Evolutionary conservation across 495 filamentous ascomycete genomes (phyloP).

Genomic region (Penicillium canescens): DNA sequence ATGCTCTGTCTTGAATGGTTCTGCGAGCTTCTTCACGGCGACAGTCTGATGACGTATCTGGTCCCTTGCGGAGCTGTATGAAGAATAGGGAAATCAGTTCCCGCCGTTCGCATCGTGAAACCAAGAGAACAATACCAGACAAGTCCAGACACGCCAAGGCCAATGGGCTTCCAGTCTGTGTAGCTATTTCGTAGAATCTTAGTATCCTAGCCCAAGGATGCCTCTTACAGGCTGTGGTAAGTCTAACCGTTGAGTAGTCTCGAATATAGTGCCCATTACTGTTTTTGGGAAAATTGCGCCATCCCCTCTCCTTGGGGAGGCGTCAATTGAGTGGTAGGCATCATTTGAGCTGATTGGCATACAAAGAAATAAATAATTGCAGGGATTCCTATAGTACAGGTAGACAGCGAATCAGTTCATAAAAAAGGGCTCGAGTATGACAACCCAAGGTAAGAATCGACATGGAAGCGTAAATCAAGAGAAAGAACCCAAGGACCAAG

Average conservation of each 20-base stretch:
- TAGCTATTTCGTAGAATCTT: constrained; percentile 58
- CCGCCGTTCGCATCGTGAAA: neutral
- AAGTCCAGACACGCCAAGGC: constrained; percentile 96
- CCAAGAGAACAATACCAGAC: constrained; percentile 73
- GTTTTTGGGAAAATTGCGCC: constrained; percentile 95
- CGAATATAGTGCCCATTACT: constrained; percentile 97
- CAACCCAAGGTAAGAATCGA: too few species aligned
- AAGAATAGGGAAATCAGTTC: constrained; percentile 1
- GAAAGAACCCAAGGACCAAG: neutral
- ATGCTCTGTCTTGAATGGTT: constrained; percentile 95
- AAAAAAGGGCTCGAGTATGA: too few species aligned
- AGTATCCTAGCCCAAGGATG: constrained; percentile 2
- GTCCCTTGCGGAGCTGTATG: constrained; percentile 82
- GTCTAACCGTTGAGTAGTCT: constrained; percentile 92
- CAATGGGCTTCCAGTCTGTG: constrained; percentile 91
- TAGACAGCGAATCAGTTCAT: neutral
- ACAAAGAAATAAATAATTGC: neutral
- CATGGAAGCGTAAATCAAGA: neutral
- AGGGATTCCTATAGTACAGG: constrained; percentile 1
- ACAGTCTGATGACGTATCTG: constrained; percentile 89
- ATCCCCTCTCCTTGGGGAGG: constrained; percentile 45
- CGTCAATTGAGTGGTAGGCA: neutral
- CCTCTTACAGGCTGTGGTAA: neutral
- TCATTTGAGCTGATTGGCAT: neutral
- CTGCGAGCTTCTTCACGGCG: constrained; percentile 99